Base-by-base conservation (phyloP, 352 stramenopile genomes). In the Phytophthora pinifolia region DNA sequence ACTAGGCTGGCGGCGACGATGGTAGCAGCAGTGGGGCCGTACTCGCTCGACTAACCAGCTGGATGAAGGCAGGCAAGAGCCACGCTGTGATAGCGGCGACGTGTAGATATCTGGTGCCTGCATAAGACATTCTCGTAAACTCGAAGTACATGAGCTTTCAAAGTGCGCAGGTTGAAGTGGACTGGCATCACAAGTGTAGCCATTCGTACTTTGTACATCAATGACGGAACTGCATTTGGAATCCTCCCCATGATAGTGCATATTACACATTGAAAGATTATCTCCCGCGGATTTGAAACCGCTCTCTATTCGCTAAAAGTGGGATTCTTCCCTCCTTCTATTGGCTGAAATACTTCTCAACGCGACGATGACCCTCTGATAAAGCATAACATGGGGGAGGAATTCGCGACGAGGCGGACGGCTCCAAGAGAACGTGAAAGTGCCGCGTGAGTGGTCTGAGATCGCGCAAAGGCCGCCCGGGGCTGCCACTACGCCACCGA, bases 341-440 rank as follows among this genome's bases (percentile, higher is more conserved):
- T 57, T 58, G 12, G 54, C 41, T 14, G 6, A 38, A 61, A 49
- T 12, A 8, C 18, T 9, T 35, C 14, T 30, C 30, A 34, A 45
- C 9, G 9, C 4, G 9, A 6, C 36, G 38, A 56, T 25, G 25
- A 18, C 3, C 4, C 6, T 7, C 20, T n/a, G 37, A 47, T 35
- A 54, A 3, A 22, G 41, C 14, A 64, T 64, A 38, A 57, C 56
- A 59, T 37, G 41, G 42, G 48, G 52, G 55, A 54, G 49, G 59
- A 59, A 53, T 18, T 48, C 29, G 42, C 14, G 22, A 27, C 22
- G 22, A 27, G 22, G 22, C 22, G 22, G 22, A 27, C 22, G 22
- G 22, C 35, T 45, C 48, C 7, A 35, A 65, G 62, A 76, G 70
- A 79, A 79, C 66, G 62, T 58, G 46, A 79, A 79, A 74, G 63